These are phyloP conservation scores for Lachancea sp. DNA, from an alignment of 805 yeast species.

Conservation along the genomic window DNA sequence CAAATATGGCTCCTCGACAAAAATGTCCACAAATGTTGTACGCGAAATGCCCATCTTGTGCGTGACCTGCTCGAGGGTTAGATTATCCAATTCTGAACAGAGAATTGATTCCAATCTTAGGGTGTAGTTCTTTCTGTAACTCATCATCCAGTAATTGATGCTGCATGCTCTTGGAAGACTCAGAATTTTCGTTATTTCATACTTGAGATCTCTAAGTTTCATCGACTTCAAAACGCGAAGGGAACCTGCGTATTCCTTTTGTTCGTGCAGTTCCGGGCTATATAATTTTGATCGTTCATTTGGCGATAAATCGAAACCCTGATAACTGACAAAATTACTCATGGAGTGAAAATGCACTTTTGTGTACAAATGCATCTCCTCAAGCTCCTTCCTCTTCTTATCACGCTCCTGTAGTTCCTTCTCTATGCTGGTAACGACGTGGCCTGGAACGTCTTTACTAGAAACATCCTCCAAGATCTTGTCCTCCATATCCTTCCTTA, in stretches of 20 bases:
- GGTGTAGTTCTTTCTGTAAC: slow-evolving; percentile 65
- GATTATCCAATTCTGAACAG: slow-evolving; percentile 23
- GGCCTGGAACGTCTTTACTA: slow-evolving; percentile 56
- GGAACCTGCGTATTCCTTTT: slow-evolving; percentile 40
- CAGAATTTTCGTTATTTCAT: slow-evolving; percentile 41
- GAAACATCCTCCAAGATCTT: slow-evolving; percentile 53
- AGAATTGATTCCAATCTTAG: slow-evolving; percentile 51
- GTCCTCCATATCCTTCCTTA: slow-evolving; percentile 54
- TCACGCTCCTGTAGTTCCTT: slow-evolving; percentile 56
- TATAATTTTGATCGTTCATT: slow-evolving; percentile 45
- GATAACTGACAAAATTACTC: slow-evolving; percentile 48
- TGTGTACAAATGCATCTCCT: slow-evolving; percentile 63
- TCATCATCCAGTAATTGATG: slow-evolving; percentile 59
- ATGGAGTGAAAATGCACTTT: slow-evolving; percentile 52
- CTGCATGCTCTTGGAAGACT: slow-evolving; percentile 33
- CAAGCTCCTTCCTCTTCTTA: slow-evolving; percentile 48
- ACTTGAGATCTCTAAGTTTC: slow-evolving; percentile 44
- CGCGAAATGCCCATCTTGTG: slow-evolving; percentile 41
- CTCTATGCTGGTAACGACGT: slow-evolving; percentile 59
- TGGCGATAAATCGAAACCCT: slow-evolving; percentile 73
- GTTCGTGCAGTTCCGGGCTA: slow-evolving; percentile 44
- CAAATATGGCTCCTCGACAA: slow-evolving; percentile 53
- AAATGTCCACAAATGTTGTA: slow-evolving; percentile 49
- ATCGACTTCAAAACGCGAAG: slow-evolving; percentile 53
- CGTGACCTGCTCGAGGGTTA: slow-evolving; percentile 48